Percentiles rank a stretch among this genome's conserved stretches.
Conservation (phyloP, 2,329 filamentous ascomycete genomes). For the Helotiales sp. region DNA sequence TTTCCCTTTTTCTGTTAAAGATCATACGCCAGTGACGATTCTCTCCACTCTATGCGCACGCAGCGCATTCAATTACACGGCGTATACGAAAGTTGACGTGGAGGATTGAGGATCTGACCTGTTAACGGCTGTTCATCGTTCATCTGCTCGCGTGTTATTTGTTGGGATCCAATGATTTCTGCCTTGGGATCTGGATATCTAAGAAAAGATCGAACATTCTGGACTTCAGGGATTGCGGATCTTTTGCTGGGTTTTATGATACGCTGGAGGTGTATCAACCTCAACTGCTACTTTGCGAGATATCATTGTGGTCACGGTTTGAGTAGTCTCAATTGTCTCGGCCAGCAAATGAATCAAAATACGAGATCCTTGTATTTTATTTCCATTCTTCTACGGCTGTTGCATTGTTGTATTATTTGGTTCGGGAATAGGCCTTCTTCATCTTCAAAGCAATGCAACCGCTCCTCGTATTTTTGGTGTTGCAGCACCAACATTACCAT, state of each 20-base stretch:
- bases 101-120: background rate
- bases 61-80: background rate
- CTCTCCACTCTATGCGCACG: slow-evolving; percentile 10
- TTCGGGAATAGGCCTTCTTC: no score
- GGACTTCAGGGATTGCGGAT: background rate
- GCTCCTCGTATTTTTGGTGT: no score
- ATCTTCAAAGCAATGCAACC: no score
- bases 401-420: no score
- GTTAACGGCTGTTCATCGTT: background rate
- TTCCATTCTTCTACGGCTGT: no score
- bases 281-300: background rate
- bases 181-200: background rate
- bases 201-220: slow-evolving; percentile 4
- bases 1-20: background rate
- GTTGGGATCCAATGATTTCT: background rate
- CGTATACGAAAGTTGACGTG: slow-evolving; percentile 7
- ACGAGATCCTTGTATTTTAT: no score
- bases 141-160: background rate
- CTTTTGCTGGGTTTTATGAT: background rate
- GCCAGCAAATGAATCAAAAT: no score
- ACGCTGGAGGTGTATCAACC: background rate
- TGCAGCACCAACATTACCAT: no score
- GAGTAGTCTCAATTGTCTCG: no score
- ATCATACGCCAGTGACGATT: slow-evolving; percentile 8
- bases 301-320: no score